Base-by-base conservation (phyloP, 2,329 filamentous ascomycete genomes). In the Aspergillus novofumigatus region DNA sequence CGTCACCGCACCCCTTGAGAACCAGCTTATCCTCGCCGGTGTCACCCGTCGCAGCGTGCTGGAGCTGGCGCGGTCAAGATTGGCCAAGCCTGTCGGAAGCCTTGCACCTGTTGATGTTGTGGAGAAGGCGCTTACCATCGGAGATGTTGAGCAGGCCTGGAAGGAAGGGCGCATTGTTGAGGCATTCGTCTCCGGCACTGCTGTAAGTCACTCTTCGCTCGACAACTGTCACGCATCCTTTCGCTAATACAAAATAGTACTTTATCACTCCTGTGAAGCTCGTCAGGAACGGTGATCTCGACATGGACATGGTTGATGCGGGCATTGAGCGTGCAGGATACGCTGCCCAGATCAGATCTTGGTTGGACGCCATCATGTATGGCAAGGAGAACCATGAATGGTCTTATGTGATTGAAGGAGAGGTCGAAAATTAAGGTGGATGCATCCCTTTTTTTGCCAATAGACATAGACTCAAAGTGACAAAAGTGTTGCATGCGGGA, bases 111-210 rank as follows among this genome's bases (percentile, higher is more conserved):
- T 94, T 1, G 88, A 92, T 64, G 81, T 96, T 42, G 86, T 93
- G 0, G 92, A 96, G 84, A 81, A 88, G 62, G 86, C 86, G 62
- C 94, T 93, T 76, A 91, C 86, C 23, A 96, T 97, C 70, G 78
- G 82, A 29, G 92, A 96, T 74, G 75, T 97, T 17, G 70, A 86
- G 28, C 83, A 88, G 69, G 91, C 92, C 1, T 78, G 85, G 26
- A 77, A 82, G 47, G 90, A 96, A 69, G 91, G 90, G 2, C 81
- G 92, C 2, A 74, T 96, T 47, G 72, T 96, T 9, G 92, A 97
- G 77, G 84, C 90, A 1, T 97, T 97, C 70, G 90, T 89, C 7
- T 86, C 89, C 35, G 92, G 93, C 20, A 97, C 92, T 60, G 92
- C 92, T 56, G 87, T 89, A 80, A 80, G 86, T 83, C 23, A 23